phyloP scores from a whole-genome alignment of 805 yeast species.

The Metschnikowia lunata region DNA sequence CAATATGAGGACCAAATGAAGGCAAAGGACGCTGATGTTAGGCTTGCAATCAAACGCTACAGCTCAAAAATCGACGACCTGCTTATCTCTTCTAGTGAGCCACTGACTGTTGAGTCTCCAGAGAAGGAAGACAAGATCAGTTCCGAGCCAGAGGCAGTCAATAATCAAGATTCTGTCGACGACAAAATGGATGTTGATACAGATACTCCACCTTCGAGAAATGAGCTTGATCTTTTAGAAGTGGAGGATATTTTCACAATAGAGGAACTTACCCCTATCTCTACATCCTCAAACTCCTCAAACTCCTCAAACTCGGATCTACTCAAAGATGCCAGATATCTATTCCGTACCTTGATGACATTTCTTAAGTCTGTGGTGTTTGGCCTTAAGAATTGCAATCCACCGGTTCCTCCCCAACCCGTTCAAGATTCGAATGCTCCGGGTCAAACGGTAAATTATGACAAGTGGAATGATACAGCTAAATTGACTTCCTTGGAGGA shows the following conservation, averaged over 20 bases:
- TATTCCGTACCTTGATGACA: constrained; percentile 84
- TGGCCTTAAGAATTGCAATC: constrained; percentile 85
- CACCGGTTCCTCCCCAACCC: constrained; percentile 54
- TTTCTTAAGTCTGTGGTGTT: constrained; percentile 86
- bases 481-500: constrained; percentile 83
- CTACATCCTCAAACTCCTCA: constrained; percentile 40
- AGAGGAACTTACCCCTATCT: constrained; percentile 51
- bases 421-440: constrained; percentile 43
- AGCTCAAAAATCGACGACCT: constrained; percentile 20
- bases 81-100: not conserved
- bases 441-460: constrained; percentile 37
- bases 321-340: constrained; percentile 79
- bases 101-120: not conserved
- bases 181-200: constrained; percentile 13
- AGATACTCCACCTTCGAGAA: constrained; percentile 12
- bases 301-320: constrained; percentile 49
- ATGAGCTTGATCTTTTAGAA: constrained; percentile 19
- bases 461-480: constrained; percentile 80
- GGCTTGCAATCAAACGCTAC: constrained; percentile 38
- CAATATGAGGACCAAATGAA: constrained; percentile 44
- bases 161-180: constrained; percentile 15
- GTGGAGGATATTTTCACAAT: constrained; percentile 29
- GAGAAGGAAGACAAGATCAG: not conserved
- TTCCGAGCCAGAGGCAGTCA: not conserved
- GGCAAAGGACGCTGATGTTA: constrained; percentile 39